Base-by-base conservation (phyloP, 805 yeast species). In the Yamadazyma tumulicola region DNA sequence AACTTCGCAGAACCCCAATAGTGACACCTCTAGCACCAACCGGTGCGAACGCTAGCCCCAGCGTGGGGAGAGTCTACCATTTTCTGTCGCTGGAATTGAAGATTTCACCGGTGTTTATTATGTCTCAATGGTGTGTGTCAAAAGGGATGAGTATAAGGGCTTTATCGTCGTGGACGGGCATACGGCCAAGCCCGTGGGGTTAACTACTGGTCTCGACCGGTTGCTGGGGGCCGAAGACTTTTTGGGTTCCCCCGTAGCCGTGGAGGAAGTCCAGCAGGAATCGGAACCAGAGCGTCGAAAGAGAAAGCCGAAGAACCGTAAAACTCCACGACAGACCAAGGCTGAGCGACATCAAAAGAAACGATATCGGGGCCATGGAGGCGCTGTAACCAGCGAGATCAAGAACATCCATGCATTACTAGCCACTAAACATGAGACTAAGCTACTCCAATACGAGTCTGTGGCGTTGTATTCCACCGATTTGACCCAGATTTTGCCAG, bases 381-480 rank as follows among this genome's bases (percentile, higher is more conserved):
- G 17, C 9, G n/a, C n/a, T n/a, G n/a, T n/a, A 8, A 40, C 39
- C 12, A 26, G 32, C 6, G 44, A 48, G 14, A 47, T 60, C 5
- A 55, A 52, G 29, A 30, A 30, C n/a, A 26, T 48, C 1, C 49
- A 53, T 32, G 26, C 38, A 8, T 42, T 48, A 29, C 40, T 53
- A 17, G 9, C 21, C 19, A 23, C 41, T 5, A 33, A 41, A 13
- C 25, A 42, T 21, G 54, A 47, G 10, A 31, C 36, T 24, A 61
- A 61, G 41, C 45, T 74, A 3, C 51, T 74, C 17, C 77, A 76
- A 40, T 75, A 68, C 46, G 72, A 72, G 35, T 81, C 80, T 41
- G 68, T 79, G 6, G 70, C 82, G 1, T 55, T 82, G 2, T 77
- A 77, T 47, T 64, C 67, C 35, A 74, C 73, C 15, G 93, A 85